phyloP scores from a whole-genome alignment of 2,329 filamentous ascomycete species.

The Fusarium solani-melongenae region DNA sequence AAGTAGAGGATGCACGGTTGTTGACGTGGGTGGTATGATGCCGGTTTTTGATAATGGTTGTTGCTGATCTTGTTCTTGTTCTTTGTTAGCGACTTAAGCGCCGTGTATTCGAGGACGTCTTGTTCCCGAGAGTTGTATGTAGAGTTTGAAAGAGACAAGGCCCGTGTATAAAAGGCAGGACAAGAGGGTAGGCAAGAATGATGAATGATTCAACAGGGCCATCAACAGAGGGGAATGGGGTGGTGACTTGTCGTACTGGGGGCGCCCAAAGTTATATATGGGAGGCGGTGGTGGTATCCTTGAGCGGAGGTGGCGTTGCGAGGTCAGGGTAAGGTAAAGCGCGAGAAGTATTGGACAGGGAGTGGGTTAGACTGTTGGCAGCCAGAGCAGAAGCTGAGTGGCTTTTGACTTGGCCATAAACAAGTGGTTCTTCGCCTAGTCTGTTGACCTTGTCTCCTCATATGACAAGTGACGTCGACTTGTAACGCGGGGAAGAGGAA shows the following conservation, averaged over 20 bases:
- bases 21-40: conserved; percentile 35
- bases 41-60: conserved; percentile 19
- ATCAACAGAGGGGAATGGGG: conserved; percentile 16
- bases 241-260: conserved; percentile 21
- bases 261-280: conserved; percentile 21
- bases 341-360: conserved; percentile 13
- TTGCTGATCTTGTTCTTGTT: conserved; percentile 13
- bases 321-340: conserved; percentile 38
- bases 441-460: conserved; percentile 10
- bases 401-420: neutral
- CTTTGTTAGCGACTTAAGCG: conserved; percentile 21
- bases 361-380: conserved; percentile 12
- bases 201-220: neutral
- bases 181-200: neutral
- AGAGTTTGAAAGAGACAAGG: conserved; percentile 12
- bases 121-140: neutral
- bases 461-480: conserved; percentile 28
- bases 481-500: conserved; percentile 31
- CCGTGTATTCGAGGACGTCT: conserved; percentile 9
- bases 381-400: neutral
- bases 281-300: conserved; percentile 35
- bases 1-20: conserved; percentile 36
- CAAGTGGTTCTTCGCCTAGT: neutral
- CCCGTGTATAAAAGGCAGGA: neutral
- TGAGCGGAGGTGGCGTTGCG: conserved; percentile 42